Evolutionary conservation across 2,329 filamentous ascomycete genomes (phyloP), one percentile per base, ranked within the genome.

Genomic region (Diaporthe sp.): DNA sequence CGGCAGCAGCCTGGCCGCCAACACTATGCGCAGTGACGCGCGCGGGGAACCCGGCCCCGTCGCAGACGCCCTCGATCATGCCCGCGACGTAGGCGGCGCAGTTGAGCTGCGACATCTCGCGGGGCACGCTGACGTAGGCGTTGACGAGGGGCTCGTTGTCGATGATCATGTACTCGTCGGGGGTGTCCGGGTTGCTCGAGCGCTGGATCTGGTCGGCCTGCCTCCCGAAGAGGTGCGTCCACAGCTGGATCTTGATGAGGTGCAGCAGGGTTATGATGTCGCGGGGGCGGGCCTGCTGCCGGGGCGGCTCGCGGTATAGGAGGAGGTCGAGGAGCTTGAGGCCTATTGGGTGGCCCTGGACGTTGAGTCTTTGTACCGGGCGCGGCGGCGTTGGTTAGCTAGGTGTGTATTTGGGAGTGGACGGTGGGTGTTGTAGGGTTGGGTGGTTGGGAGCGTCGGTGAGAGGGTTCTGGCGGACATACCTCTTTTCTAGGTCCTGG

Each of bases 81-180:
- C 97, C 97, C 0, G 97, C 97, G 28, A 98, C 95, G 82, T 94
- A 99, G 13, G 97, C 97, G 25, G 96, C 97, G 84, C 96, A 98
- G 84, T 98, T 98, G 81, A 99, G 89, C 89, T 97, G 94, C 84
- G 91, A 95, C 94, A 99, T 97, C 85, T 99, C 97, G 81, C 93
- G 93, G 22, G 97, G 97, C 71, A 98, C 93, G 80, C 92, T 95
- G 81, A 99, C 94, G 86, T 97, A 98, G 77, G 93, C 93, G 84
- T 98, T 98, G 52, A 98, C 96, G 68, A 98, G 89, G 30, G 97
- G 97, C 83, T 98, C 97, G 85, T 99, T 98, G 86, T 99, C 97
- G 80, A 96, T 95, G 80, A 99, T 97, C 96, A 99, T 98, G 88
- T 98, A 99, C 87, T 98, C 96, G 79, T 97, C 95, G 12, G 95